Conservation (phyloP, 73 alveolate genomes). For the Paramecium tetraurelia region DNA sequence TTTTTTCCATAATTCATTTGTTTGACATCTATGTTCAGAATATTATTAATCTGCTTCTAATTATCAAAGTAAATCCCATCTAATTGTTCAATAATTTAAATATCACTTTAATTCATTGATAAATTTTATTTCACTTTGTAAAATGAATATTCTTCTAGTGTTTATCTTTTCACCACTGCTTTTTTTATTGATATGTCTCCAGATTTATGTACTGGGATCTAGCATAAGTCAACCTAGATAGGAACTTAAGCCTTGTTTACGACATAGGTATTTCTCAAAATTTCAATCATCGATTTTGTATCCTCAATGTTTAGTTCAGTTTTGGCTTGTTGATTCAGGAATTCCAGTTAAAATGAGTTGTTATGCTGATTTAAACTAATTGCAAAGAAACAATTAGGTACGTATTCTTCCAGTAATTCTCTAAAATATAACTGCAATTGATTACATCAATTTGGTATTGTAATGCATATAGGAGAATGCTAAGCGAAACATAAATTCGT, state of each 20-base stretch:
- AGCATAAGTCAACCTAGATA: neutral
- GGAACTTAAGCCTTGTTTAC: neutral
- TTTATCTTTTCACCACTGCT: neutral
- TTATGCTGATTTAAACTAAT: neutral
- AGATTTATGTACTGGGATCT: neutral
- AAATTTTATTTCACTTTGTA: neutral
- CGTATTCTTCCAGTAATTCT: neutral
- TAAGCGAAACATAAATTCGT: neutral
- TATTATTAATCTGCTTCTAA: neutral
- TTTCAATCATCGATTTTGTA: neutral
- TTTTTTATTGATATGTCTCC: neutral
- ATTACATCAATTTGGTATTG: neutral
- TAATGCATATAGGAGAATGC: neutral
- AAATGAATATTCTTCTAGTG: neutral
- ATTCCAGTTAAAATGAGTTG: neutral
- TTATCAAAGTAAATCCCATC: neutral
- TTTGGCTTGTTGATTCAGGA: neutral
- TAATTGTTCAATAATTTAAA: neutral
- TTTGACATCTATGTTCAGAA: neutral
- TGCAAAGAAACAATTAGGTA: neutral
- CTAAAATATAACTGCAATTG: neutral
- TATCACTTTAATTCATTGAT: neutral
- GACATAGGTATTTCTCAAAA: neutral
- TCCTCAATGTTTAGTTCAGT: neutral
- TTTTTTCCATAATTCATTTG: neutral